Base-by-base conservation (phyloP, 495 filamentous ascomycete genomes). In the Trichoderma erinaceum region DNA sequence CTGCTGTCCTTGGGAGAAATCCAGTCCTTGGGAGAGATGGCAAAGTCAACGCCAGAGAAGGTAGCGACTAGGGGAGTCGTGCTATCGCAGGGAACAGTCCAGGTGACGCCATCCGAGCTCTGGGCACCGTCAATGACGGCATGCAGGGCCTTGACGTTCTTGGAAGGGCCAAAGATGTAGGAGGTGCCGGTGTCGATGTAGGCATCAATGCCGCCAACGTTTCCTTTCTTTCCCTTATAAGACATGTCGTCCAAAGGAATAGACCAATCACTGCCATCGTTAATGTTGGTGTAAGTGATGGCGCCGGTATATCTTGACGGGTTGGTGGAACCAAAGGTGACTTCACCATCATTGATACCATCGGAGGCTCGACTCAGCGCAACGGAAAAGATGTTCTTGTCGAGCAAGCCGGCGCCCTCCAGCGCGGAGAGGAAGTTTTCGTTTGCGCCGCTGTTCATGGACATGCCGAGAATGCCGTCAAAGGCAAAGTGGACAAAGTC, bases 381-480 rank as follows among this genome's bases (percentile, higher is more conserved):
- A 66, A 96, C 76, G 44, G 86, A 86, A 71, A 92, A 86, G 23
- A 95, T 72, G 72, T 90, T 92, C 0, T 83, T 77, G 11, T 82
- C 23, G 63, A 96, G 78, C 3, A 84, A 65, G 38, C 85, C 83
- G n/a, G 85, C 77, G 4, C 83, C 70, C n/a, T 78, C 79, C 27
- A 94, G 78, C 32, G 78, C 72, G 44, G 87, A 83, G 78, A 93
- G 83, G 71, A 92, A 86, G 1, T 84, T 88, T 38, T 87, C 83
- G 11, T 81, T 81, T 13, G 76, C 67, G 72, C 79, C 71, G 69
- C 77, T 65, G 76, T 79, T 71, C 77, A 81, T 87, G 10, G 87
- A 87, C n/a, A 96, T 78, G 8, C 90, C 92, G 7, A 96, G 76
- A 64, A 96, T 95, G n/a, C 92, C 92, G 73, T 96, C 92, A 70